These are phyloP conservation scores for Penicillium sp. DNA, from an alignment of 2,329 filamentous ascomycete species.

Conservation along the genomic window DNA sequence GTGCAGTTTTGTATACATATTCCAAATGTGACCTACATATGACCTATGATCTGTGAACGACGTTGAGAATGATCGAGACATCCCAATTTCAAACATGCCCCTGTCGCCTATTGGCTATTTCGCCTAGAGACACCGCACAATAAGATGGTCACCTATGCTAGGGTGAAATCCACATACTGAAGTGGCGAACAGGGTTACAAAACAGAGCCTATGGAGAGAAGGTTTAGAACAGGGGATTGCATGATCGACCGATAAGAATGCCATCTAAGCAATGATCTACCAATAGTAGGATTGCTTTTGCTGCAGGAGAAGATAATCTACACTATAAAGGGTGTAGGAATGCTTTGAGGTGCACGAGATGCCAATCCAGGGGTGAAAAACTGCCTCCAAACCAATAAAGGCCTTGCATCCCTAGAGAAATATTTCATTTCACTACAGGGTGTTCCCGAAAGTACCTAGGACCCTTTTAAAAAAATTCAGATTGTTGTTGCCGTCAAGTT, in stretches of 20 bases:
- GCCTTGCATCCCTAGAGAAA: slow-evolving; percentile 3
- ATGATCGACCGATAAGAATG: slow-evolving; percentile 9
- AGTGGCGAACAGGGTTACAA: not conserved
- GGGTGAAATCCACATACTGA: not conserved
- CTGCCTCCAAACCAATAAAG: slow-evolving; percentile 2
- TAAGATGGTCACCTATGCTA: not conserved
- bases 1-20: not conserved
- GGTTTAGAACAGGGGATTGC: not conserved
- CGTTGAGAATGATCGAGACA: not conserved
- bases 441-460: not conserved
- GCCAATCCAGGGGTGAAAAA: slow-evolving; percentile 20
- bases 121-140: not conserved
- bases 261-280: slow-evolving; percentile 2
- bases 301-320: slow-evolving; percentile 9
- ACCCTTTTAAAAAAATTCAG: not conserved
- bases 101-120: too few relatives aligned
- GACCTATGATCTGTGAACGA: not conserved
- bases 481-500: not conserved
- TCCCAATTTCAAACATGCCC: not conserved
- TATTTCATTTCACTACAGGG: not conserved
- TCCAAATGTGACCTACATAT: not conserved
- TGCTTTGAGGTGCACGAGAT: slow-evolving; percentile 9
- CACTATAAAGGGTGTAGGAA: slow-evolving; percentile 10
- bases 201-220: slow-evolving; percentile 2
- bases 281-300: slow-evolving; percentile 5